These are phyloP conservation scores for Bipolaris bicolor DNA, from an alignment of 2,329 filamentous ascomycete genomes.

Conservation along the genomic window DNA sequence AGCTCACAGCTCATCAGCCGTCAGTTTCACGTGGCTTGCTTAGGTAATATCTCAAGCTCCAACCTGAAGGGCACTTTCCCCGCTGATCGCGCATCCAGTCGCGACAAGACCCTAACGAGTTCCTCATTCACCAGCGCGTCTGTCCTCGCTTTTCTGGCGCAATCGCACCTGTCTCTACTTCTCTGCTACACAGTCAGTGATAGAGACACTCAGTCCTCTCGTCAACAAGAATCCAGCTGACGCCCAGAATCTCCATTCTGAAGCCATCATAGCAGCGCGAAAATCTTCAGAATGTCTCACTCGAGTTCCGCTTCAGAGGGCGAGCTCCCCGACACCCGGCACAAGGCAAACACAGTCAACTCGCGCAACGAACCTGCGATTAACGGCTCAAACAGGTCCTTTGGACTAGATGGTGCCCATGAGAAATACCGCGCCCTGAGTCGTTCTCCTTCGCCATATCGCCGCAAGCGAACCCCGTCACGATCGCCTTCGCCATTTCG, in stretches of 20 bases:
- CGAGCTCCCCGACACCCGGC: constrained; percentile 35
- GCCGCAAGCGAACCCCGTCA: constrained; percentile 31
- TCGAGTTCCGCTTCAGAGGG: constrained; percentile 40
- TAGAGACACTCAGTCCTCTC: constrained; percentile 38
- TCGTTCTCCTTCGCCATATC: constrained; percentile 43
- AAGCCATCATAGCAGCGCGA: constrained; percentile 13
- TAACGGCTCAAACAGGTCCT: constrained; percentile 45
- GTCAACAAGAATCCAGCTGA: constrained; percentile 42
- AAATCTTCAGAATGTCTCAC: constrained; percentile 25
- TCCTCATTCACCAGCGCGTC: constrained; percentile 13
- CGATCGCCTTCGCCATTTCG: constrained; percentile 41
- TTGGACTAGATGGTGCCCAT: constrained; percentile 36
- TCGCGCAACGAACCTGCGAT: constrained; percentile 38
- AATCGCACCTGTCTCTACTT: constrained; percentile 24
- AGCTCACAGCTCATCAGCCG: too few species aligned
- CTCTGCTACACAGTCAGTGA: constrained; percentile 47
- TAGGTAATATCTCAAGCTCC: constrained; percentile 13
- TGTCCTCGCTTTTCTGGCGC: constrained; percentile 12
- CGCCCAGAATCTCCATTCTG: constrained; percentile 26
- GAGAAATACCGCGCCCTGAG: constrained; percentile 35
- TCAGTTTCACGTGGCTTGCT: constrained; percentile 4
- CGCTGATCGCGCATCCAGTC: constrained; percentile 15
- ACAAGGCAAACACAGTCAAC: constrained; percentile 46
- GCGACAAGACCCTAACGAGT: constrained; percentile 23
- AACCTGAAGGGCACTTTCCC: constrained; percentile 19